Base-by-base conservation (phyloP, 2,329 filamentous ascomycete species). In the Aschersonia sp. region DNA sequence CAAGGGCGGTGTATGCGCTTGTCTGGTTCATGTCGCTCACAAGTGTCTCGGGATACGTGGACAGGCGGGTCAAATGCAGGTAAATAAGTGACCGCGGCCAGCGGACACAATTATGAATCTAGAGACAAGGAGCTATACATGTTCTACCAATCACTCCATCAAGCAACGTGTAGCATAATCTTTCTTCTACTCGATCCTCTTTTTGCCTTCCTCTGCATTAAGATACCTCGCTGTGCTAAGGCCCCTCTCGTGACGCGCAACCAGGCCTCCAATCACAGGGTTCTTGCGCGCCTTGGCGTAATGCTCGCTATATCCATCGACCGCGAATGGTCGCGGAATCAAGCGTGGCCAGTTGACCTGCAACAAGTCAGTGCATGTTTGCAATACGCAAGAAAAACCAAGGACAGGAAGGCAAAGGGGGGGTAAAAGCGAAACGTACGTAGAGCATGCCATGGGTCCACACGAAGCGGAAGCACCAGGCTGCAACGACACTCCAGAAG, bases 311-410 rank as follows among this genome's bases (percentile, higher is more conserved):
- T 89, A 94, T 40, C 87, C 87, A 58, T 98, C 92, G 6, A 79
- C 76, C 3, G 87, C 89, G 66, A 85, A 94, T 2, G 86, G 79
- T 12, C 87, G 82, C 9, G 88, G 89, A 63, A 94, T 94, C 44
- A 98, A 78, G 62, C 94, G 96, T 8, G 92, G 92, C 92, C 94
- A 98, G 68, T 96, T 97, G 55, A 96, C 89, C 88, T 95, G 52
- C 43, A 46, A 43, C n/a, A 7, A 10, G 14, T 42, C 11, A n/a
- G 11, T n/a, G n/a, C 40, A 42, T 42, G 14, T 37, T 42, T 6
- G 14, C 14, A 8, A 10, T 42, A n/a, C 4, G 14, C 40, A 12
- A 22, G 40, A 11, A 10, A 42, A 11, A 12, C 14, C 6, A 6
- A 22, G 14, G 6, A 6, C n/a, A 6, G 8, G 40, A 42, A 6